Percentiles rank a stretch among this genome's conserved stretches.
Evolutionary conservation across 495 filamentous ascomycete species (phyloP).

Genomic region (Aspergillus ellipticus): DNA sequence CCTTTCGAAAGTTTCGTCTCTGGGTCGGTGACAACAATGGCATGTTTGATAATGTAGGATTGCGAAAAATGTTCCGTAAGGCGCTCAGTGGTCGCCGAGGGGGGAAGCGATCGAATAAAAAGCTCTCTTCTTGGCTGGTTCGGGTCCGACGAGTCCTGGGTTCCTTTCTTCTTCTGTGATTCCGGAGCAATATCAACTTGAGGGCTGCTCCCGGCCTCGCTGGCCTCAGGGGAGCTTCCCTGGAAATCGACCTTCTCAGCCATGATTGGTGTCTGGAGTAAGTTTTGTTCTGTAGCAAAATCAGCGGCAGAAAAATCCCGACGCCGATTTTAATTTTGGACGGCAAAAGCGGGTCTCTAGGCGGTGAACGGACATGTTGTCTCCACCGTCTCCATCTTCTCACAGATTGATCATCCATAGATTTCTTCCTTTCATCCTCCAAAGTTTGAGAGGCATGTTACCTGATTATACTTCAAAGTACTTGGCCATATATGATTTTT

Average conservation of each 20-base stretch:
- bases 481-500: no score
- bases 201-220: conserved; percentile 6
- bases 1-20: conserved; percentile 80
- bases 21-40: conserved; percentile 77
- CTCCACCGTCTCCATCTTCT: conserved; percentile 9
- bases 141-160: conserved; percentile 22
- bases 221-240: conserved; percentile 29
- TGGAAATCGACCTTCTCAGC: conserved; percentile 26
- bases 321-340: conserved; percentile 4
- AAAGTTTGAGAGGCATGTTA: no score
- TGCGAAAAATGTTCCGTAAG: conserved; percentile 89
- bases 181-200: conserved; percentile 21
- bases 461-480: no score
- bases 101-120: conserved; percentile 84
- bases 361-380: conserved; percentile 15
- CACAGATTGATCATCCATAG: background rate
- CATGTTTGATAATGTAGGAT: conserved; percentile 90
- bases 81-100: conserved; percentile 71
- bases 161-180: conserved; percentile 18
- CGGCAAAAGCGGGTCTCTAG: conserved; percentile 17
- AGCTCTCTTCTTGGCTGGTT: conserved; percentile 59
- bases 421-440: no score
- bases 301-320: conserved; percentile 44
- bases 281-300: conserved; percentile 30
- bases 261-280: conserved; percentile 20